Evolutionary conservation across 306 rosid genomes (phyloP).

Genomic region (Cucumis sativus): Cucumber_9930_V3 NC_026661.2:21788501-21789000

Average conservation of each 20-base stretch:
- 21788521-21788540: neutral
- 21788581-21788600: neutral
- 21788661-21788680: conserved; percentile 48
- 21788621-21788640: conserved; percentile 73
- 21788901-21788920: conserved; percentile 82
- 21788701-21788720: conserved; percentile 69
- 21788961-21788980: conserved; percentile 63
- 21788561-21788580: neutral
- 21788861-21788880: conserved; percentile 11
- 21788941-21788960: conserved; percentile 52
- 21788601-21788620: conserved; percentile 26
- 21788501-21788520: neutral
- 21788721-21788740: conserved; percentile 49
- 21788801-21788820: neutral
- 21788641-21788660: conserved; percentile 25
- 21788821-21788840: neutral
- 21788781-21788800: conserved; percentile 51
- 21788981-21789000: conserved; percentile 71
- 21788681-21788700: conserved; percentile 72
- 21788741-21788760: conserved; percentile 69
- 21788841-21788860: neutral
- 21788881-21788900: conserved; percentile 76
- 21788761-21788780: conserved; percentile 60
- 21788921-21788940: conserved; percentile 74
- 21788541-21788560: neutral